Base-by-base conservation (phyloP, 2,329 filamentous ascomycete species). In the Ophiocordyceps robertsii region DNA sequence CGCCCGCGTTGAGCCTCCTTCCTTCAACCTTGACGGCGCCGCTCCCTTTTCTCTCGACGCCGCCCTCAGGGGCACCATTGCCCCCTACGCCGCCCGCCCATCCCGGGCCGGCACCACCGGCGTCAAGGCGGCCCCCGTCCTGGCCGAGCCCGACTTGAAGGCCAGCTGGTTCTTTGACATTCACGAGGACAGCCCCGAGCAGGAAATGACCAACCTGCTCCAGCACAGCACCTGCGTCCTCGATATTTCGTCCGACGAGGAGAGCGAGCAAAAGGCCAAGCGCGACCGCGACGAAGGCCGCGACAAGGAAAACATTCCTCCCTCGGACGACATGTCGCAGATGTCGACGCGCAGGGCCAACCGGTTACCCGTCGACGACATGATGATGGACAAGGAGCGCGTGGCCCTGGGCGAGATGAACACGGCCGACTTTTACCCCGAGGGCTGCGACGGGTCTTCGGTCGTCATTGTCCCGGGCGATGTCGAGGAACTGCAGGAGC, bases 231-330 rank as follows among this genome's bases (percentile, higher is more conserved):
- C 90, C 8, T 82, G 82, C 49, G 80, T 82, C 0, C 73, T 96
- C 4, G 90, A 96, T 57, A 87, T 96, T 55, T 87, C 80, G 51
- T 89, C 86, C 19, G 89, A 95, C 53, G 89, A 95, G 58, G 84
- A 89, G 61, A 73, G 65, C 27, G 71, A 75, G 54, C 70, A 66
- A 40, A 74, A 74, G 55, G 63, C 71, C 37, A 65, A 54, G 40
- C 63, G 62, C 49, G 72, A 70, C 56, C 59, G 68, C 51, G 69
- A 69, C 29, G 75, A 84, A 50, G 73, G 75, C 38, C 71, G 77
- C 29, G 84, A 87, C 55, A 98, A 98, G 69, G 90, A 98, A 67
- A 98, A 98, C 56, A 78, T 95, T 16, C 84, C 90, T 5, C 90
- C 90, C 2, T 58, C 65, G 3, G 74, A 76, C 43, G 79, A 84